Conservation (phyloP, 2,329 filamentous ascomycete species). For the Neoscytalidium dimidiatum region DNA sequence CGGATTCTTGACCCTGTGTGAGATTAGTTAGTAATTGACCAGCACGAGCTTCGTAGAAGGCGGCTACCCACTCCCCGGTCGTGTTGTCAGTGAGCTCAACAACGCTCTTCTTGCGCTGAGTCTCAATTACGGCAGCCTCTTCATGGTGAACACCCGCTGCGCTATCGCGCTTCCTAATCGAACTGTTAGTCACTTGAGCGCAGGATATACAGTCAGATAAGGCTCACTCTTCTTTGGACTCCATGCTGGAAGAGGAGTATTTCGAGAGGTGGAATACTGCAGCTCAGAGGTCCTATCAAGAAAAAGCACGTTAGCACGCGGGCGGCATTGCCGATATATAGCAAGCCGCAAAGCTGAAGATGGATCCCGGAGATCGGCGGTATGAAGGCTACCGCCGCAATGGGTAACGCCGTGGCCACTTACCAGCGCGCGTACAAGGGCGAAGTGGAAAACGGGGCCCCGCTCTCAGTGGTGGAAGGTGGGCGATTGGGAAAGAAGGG, state of each 20-base stretch:
- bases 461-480: background rate
- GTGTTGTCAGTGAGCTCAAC: background rate
- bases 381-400: background rate
- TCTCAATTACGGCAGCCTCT: background rate
- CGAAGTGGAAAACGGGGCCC: background rate
- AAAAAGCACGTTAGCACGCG: background rate
- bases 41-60: background rate
- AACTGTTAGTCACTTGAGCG: background rate
- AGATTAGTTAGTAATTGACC: background rate
- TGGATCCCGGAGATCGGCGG: background rate
- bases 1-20: constrained; percentile 55
- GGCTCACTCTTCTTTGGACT: constrained; percentile 1
- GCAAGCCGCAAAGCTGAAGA: background rate
- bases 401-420: background rate
- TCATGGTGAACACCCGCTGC: background rate
- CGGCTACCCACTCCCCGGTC: background rate
- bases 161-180: background rate
- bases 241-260: background rate
- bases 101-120: background rate
- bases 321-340: background rate
- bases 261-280: background rate
- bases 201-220: background rate
- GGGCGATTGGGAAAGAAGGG: background rate
- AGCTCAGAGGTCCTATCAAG: background rate
- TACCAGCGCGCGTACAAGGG: background rate